Evolutionary conservation across 2,329 filamentous ascomycete species (phyloP), one percentile per base, ranked within the genome.

Genomic region (Thelonectria blattea): DNA sequence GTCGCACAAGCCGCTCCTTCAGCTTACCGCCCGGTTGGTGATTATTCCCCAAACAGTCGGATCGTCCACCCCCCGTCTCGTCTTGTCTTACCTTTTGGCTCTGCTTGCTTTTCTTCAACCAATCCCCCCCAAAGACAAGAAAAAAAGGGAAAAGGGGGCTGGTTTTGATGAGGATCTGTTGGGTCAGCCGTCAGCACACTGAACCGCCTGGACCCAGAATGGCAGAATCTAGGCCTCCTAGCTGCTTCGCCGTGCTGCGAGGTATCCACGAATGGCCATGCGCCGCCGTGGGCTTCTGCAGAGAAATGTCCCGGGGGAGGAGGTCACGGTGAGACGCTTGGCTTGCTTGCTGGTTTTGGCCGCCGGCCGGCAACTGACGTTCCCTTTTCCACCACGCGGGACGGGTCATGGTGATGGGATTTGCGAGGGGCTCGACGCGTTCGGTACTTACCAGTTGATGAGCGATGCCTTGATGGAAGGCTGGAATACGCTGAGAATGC

Each of bases 191-290:
- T 56, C 47, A 46, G 54, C 54, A 39, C 34, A 27, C 22, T 56
- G 54, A 43, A 50, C 54, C 39, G 41, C 54, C 27, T 51, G 54
- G 54, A 51, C 54, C 54, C 54, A 56, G 54, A 32, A 56, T 51
- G 27, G 27, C 27, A 30, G 27, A 30, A 30, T 30, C 54, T 56
- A 56, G 47, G 27, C 46, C 34, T 56, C 46, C 54, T 56, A 56
- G 54, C 54, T 17, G 54, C 54, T 51, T 48, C 37, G 41, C 48
- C 17, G 22, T 51, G 54, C 54, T 56, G 54, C 54, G 51, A 50
- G 54, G 39, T 27, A 22, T 37, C 47, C 27, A 34, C 46, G 54
- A 56, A 51, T 56, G 22, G 54, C 47, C 34, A 45, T 18, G 46
- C 27, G 39, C 27, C 22, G 37, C 34, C 34, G 54, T 30, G 27